Percentiles rank a stretch among this genome's conserved stretches.
Evolutionary conservation across 2,329 filamentous ascomycete species (phyloP).

Genomic region (Colletotrichum destructivum): DNA sequence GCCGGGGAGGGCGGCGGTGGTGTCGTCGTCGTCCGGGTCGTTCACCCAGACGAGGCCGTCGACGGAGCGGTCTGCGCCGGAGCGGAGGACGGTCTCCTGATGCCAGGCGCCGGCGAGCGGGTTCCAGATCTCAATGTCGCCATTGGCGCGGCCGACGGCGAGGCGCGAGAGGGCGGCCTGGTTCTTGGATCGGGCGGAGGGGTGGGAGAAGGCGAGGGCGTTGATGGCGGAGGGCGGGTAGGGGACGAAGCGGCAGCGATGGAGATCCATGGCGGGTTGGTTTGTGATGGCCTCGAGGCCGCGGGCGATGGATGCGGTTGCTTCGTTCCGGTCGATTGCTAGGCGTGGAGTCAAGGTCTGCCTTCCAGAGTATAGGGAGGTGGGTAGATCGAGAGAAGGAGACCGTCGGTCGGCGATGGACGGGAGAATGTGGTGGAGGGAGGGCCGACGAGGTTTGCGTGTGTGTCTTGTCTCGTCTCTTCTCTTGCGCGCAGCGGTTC

Average conservation of each 20-base stretch:
- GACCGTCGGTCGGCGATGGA: background rate
- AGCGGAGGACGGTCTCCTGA: slow-evolving; percentile 88
- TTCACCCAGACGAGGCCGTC: slow-evolving; percentile 94
- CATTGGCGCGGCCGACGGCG: slow-evolving; percentile 92
- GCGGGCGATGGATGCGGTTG: slow-evolving; percentile 12
- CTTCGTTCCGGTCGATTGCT: slow-evolving; percentile 27
- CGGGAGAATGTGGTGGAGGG: background rate
- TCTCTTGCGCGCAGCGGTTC: background rate
- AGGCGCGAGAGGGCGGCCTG: slow-evolving; percentile 76
- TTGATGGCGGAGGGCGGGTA: slow-evolving; percentile 95
- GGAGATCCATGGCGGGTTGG: slow-evolving; percentile 82
- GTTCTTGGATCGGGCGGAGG: slow-evolving; percentile 64
- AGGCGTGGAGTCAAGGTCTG: slow-evolving; percentile 19
- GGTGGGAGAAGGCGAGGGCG: slow-evolving; percentile 92
- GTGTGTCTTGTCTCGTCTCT: slow-evolving; percentile 5
- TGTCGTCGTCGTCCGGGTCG: slow-evolving; percentile 81
- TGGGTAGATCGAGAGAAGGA: background rate
- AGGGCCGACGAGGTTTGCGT: slow-evolving; percentile 31
- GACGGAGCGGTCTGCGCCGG: slow-evolving; percentile 87
- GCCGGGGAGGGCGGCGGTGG: slow-evolving; percentile 55
- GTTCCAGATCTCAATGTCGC: slow-evolving; percentile 99
- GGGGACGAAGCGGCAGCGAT: slow-evolving; percentile 95
- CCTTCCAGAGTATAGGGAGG: background rate
- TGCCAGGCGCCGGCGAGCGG: slow-evolving; percentile 86
- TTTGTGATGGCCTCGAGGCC: slow-evolving; percentile 33